A percentile compares a stretch with the other conserved stretches of the same genome.
Evolutionary conservation across 768 basidiomycete species (phyloP).

Genomic region (Fomitopsis serialis): DNA sequence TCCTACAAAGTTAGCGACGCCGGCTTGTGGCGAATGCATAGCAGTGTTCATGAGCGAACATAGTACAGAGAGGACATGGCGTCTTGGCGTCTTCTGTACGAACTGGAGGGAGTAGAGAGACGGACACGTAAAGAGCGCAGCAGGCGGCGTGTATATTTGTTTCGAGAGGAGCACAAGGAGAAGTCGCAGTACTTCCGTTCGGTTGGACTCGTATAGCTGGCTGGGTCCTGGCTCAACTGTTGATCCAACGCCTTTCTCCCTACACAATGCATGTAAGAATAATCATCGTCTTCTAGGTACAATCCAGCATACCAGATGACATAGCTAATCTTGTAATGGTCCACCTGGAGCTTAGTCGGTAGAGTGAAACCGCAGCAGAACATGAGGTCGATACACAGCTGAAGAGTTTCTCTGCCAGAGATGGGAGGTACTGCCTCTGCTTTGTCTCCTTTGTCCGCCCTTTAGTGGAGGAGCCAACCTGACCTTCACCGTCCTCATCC

Average conservation of each 20-base stretch:
- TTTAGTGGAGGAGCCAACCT: conserved; percentile 7
- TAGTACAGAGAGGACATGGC: conserved; percentile 84
- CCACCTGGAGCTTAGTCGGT: conserved; percentile 68
- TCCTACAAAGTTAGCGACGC: conserved; percentile 49
- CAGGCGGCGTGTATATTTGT: conserved; percentile 80
- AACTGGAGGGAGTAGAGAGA: conserved; percentile 76
- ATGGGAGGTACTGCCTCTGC: conserved; percentile 54
- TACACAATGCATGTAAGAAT: conserved; percentile 21
- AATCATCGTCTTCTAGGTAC: not conserved
- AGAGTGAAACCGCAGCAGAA: conserved; percentile 95
- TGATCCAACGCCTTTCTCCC: conserved; percentile 95
- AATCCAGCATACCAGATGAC: conserved; percentile 70
- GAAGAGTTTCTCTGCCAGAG: conserved; percentile 77
- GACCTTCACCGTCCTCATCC: conserved; percentile 25
- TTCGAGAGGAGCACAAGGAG: conserved; percentile 84
- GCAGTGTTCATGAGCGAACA: conserved; percentile 93
- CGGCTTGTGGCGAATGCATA: conserved; percentile 56
- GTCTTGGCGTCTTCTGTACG: conserved; percentile 69
- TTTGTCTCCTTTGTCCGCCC: conserved; percentile 3
- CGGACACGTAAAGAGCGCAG: conserved; percentile 63
- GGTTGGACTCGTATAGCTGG: conserved; percentile 69
- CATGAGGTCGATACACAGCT: conserved; percentile 77
- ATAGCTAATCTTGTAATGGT: conserved; percentile 81
- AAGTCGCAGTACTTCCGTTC: conserved; percentile 84
- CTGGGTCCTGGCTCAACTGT: conserved; percentile 65